Evolutionary conservation across 352 stramenopile genomes (phyloP), one percentile per base, ranked within the genome.

Genomic region (Albugo candida): DNA sequence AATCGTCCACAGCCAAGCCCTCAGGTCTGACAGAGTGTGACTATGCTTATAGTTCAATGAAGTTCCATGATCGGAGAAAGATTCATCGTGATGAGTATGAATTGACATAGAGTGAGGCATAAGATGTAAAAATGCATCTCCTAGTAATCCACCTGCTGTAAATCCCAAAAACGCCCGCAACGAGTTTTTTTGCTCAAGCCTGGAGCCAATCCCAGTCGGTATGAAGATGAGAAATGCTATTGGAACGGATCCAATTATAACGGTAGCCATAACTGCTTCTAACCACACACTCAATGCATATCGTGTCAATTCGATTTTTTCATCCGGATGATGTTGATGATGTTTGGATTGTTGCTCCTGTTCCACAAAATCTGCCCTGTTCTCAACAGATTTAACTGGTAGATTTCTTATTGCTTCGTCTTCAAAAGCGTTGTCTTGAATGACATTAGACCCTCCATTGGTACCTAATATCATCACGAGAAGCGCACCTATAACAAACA

Each of bases 41-140:
- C 60, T 55, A 60, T 88, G 70, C 16, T 51, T 54, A 12, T 52
- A 44, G 35, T 76, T 54, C 44, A 60, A 55, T 39, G 64, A 53
- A 48, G 80, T 67, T 36, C 60, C 55, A 17, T 75, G 50, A 24
- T 3, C 8, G 46, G 17, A 16, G 14, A 73, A 51, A 13, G 46
- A 39, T 31, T 67, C 57, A 40, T 37, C 36, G 36, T 70, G 54
- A 14, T 36, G 27, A 11, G 50, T 49, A 11, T 49, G 43, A 20
- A 55, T 53, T 0, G 71, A 67, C 1, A 95, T 61, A 34, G 87
- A 83, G 54, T 95, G 84, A 35, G 84, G 84, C 34, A 95, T 64
- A 35, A 93, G 56, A 61, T 95, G 84, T 47, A 95, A 56, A 55
- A 95, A 77, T 21, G 87, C 77, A 40, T 95, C 84, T 36, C 84